These are phyloP conservation scores for Beauveria asiatica DNA, from an alignment of 2,329 filamentous ascomycete species.

Conservation along the genomic window DNA sequence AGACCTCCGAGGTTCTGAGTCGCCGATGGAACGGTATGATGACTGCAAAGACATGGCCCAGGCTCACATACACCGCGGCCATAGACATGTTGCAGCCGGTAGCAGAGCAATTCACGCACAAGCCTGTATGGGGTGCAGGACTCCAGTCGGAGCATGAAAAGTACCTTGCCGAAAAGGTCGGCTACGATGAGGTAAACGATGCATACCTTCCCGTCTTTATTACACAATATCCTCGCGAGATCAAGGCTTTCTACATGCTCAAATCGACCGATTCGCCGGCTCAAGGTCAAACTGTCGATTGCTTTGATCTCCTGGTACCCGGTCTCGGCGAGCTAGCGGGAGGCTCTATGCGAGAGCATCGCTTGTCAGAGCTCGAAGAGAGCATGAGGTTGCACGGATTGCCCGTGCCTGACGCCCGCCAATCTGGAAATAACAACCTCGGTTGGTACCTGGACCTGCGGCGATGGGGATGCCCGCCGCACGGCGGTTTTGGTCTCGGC, in stretches of 20 bases:
- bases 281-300: slow-evolving; percentile 59
- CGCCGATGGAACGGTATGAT: slow-evolving; percentile 66
- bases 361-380: slow-evolving; percentile 54
- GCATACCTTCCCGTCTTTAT: slow-evolving; percentile 69
- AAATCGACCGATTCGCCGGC: slow-evolving; percentile 23
- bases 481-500: slow-evolving; percentile 84
- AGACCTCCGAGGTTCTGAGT: slow-evolving; percentile 40
- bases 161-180: slow-evolving; percentile 64
- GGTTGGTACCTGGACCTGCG: slow-evolving; percentile 86
- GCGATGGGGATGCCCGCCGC: slow-evolving; percentile 82
- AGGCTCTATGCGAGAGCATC: slow-evolving; percentile 82
- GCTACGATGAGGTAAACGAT: slow-evolving; percentile 36
- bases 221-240: slow-evolving; percentile 78
- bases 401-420: slow-evolving; percentile 24
- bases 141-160: slow-evolving; percentile 90
- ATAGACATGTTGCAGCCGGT: slow-evolving; percentile 59
- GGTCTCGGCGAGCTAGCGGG: slow-evolving; percentile 81
- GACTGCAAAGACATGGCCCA: slow-evolving; percentile 53
- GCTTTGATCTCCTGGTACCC: slow-evolving; percentile 83
- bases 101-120: slow-evolving; percentile 54
- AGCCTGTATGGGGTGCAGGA: slow-evolving; percentile 62
- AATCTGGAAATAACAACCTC: slow-evolving; percentile 29
- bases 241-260: slow-evolving; percentile 80
- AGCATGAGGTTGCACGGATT: slow-evolving; percentile 66
- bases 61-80: slow-evolving; percentile 75